Conservation (phyloP, 495 filamentous ascomycete genomes). For the Xylaria sp. region DNA sequence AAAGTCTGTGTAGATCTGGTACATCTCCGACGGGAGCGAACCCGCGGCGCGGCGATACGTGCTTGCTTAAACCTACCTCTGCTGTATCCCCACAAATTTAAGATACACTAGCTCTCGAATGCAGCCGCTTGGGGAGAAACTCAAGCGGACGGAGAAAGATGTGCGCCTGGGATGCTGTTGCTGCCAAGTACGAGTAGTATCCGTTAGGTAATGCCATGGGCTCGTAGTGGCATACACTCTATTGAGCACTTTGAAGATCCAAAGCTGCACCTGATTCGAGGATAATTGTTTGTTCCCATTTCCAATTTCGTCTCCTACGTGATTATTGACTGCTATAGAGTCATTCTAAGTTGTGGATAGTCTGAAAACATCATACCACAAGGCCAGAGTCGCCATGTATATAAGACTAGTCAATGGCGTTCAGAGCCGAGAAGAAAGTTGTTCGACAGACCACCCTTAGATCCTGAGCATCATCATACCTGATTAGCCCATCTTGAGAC, state of each 20-base stretch:
- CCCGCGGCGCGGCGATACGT: neutral
- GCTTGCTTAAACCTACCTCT: neutral
- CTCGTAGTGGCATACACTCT: neutral
- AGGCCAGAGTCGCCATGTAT: neutral
- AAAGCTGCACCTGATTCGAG: constrained; percentile 19
- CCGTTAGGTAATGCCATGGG: constrained; percentile 7
- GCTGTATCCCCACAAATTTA: neutral
- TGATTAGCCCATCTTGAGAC: neutral
- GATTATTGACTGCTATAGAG: neutral
- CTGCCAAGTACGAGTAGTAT: neutral
- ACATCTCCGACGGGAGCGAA: neutral
- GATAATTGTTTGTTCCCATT: constrained; percentile 21
- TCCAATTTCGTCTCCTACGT: neutral
- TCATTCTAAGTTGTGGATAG: neutral
- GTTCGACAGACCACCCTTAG: neutral
- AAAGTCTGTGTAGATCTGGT: neutral
- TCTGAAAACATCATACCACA: neutral
- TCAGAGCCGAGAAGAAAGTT: neutral
- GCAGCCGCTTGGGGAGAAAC: neutral
- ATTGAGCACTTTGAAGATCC: neutral
- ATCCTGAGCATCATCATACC: neutral
- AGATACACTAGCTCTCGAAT: neutral
- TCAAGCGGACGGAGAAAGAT: neutral
- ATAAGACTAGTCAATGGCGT: neutral
- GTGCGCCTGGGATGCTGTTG: neutral